Evolutionary conservation across 352 stramenopile genomes (phyloP).

Genomic region (Pseudoperonospora humuli): DNA sequence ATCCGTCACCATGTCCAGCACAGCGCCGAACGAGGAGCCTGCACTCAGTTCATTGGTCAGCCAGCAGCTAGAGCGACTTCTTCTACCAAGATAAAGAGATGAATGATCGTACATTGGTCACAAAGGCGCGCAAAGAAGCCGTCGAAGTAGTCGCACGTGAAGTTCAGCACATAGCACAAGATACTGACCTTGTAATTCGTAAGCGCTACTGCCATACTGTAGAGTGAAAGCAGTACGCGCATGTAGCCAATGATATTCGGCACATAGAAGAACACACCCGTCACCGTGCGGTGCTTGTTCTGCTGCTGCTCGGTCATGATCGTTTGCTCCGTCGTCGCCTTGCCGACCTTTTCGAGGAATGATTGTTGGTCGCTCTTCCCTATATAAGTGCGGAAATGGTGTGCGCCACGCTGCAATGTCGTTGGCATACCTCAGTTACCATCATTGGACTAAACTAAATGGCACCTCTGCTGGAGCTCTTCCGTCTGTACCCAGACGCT

Average conservation of each 20-base stretch:
- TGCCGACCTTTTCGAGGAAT: background rate
- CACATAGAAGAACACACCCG: conserved; percentile 92
- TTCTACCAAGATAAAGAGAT: background rate
- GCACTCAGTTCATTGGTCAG: background rate
- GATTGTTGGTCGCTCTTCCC: too few species aligned
- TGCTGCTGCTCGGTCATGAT: conserved; percentile 14
- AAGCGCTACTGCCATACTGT: conserved; percentile 77
- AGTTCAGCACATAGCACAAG: conserved; percentile 91
- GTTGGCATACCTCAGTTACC: too few species aligned
- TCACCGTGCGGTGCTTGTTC: conserved; percentile 31
- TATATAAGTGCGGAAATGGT: too few species aligned
- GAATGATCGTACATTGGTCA: conserved; percentile 80
- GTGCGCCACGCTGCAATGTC: conserved; percentile 5
- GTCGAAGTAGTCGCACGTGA: conserved; percentile 97
- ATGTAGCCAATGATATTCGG: conserved; percentile 95
- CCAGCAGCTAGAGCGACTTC: background rate
- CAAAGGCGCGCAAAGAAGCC: conserved; percentile 94
- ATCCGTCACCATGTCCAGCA: conserved; percentile 99
- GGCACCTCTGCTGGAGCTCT: conserved; percentile 24
- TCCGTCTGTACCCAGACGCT: conserved; percentile 39
- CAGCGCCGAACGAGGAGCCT: conserved; percentile 89
- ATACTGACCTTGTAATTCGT: conserved; percentile 72
- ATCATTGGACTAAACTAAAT: too few species aligned
- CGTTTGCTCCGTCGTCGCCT: background rate
- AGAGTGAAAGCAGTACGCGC: conserved; percentile 81